Evolutionary conservation across 2,329 filamentous ascomycete species (phyloP), one percentile per base, ranked within the genome.

Genomic region (Diplodia seriata): DNA sequence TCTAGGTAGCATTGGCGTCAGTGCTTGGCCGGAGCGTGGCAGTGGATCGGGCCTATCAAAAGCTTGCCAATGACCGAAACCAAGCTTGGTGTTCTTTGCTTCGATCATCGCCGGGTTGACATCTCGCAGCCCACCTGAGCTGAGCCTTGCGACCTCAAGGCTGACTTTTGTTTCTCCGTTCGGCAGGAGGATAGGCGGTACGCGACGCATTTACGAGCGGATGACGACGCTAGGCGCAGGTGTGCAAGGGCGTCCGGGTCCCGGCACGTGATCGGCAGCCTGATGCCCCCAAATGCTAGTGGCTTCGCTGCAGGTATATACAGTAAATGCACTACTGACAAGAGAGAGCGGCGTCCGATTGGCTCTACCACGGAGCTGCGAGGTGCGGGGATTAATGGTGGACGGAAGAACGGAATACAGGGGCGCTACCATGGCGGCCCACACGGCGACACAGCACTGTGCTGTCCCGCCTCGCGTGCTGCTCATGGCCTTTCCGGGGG

Each of bases 71-170:
- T 49, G n/a, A 12, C 56, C 40, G 33, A 61, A 40, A 9, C 4
- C 20, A 29, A 61, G 56, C 56, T 61, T 61, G 56, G 56, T 61
- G 40, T 61, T 61, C 26, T 49, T 61, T 49, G 38, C 15, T 20
- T 23, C 26, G 38, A 47, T 47, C 23, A 38, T 9, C 36, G 15
- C 36, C 20, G 43, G 55, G 7, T n/a, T 38, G n/a, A 18, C 8
- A 7, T 18, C 9, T 43, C 20, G 15, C 38, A n/a, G 26, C 55
- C 20, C 11, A n/a, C 15, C 18, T 38, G 18, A 26, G 54, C 36
- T 43, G 12, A 20, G 55, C 55, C 55, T 38, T 36, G 29, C 36
- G 7, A 20, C n/a, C 36, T 9, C 26, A 38, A n/a, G 54, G 54
- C 54, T n/a, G 18, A 40, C 14, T 18, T 43, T 15, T 4, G 15